A percentile compares a stretch with the other conserved stretches of the same genome.
These are phyloP conservation scores for Astrothelium subdiscretum DNA, from an alignment of 495 filamentous ascomycete genomes.

Conservation along the genomic window DNA sequence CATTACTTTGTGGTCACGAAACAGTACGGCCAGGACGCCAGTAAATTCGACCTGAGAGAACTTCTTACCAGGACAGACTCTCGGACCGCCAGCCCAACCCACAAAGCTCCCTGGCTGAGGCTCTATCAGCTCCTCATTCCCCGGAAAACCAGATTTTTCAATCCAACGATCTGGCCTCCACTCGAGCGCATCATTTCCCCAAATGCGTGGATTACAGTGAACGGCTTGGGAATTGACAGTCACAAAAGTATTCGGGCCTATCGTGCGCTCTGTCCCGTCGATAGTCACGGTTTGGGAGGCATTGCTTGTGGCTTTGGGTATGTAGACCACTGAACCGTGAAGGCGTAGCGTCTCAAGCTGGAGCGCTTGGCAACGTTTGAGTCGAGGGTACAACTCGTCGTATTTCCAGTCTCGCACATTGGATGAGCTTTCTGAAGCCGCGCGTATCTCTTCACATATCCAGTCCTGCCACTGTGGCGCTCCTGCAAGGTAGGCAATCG, in stretches of 20 bases:
- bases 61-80: slow-evolving; percentile 15
- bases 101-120: slow-evolving; percentile 1
- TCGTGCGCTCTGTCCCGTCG: background rate
- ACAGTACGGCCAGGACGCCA: slow-evolving; percentile 2
- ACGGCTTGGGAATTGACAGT: slow-evolving; percentile 5
- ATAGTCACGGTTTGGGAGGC: slow-evolving; percentile 7
- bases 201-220: slow-evolving; percentile 1
- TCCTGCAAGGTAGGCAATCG: slow-evolving; percentile 10
- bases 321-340: slow-evolving; percentile 9
- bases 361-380: slow-evolving; percentile 9
- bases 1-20: slow-evolving; percentile 8
- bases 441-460: slow-evolving; percentile 13
- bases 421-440: background rate
- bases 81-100: slow-evolving; percentile 12
- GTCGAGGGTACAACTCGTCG: slow-evolving; percentile 11
- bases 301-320: slow-evolving; percentile 5
- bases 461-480: slow-evolving; percentile 15
- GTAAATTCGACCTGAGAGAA: slow-evolving; percentile 17
- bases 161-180: slow-evolving; percentile 13
- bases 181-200: background rate
- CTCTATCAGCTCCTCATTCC: slow-evolving; percentile 4
- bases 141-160: background rate
- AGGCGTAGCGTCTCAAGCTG: slow-evolving; percentile 17
- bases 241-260: slow-evolving; percentile 2
- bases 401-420: slow-evolving; percentile 1